A percentile compares a stretch with the other conserved stretches of the same genome.
Evolutionary conservation across 352 stramenopile genomes (phyloP).

Genomic region (Plasmopara muralis): DNA sequence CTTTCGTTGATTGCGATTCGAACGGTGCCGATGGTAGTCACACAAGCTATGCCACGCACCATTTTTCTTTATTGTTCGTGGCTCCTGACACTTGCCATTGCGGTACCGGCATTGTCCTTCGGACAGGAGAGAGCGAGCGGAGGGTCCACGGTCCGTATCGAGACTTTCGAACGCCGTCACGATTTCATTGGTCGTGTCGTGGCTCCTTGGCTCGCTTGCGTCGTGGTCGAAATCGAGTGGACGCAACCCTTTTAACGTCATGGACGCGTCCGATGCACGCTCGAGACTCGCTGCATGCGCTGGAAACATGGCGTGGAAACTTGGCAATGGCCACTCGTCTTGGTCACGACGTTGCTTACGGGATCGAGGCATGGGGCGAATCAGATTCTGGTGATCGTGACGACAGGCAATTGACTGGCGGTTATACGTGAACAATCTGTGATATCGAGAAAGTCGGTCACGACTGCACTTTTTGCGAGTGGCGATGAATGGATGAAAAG

Average conservation of each 20-base stretch:
- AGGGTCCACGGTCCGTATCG: slow-evolving; percentile 8
- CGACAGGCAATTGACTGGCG: too few species aligned
- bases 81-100: slow-evolving; percentile 40
- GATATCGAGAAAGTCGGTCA: too few species aligned
- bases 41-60: slow-evolving; percentile 57
- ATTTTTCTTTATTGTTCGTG: slow-evolving; percentile 62
- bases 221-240: slow-evolving; percentile 8
- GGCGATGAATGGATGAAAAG: too few species aligned
- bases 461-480: too few species aligned
- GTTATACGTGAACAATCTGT: too few species aligned
- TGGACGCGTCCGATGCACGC: slow-evolving; percentile 16
- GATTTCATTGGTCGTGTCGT: slow-evolving; percentile 29
- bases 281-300: slow-evolving; percentile 1
- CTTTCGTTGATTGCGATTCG: slow-evolving; percentile 47
- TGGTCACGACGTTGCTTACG: slow-evolving; percentile 10
- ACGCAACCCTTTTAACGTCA: slow-evolving; percentile 20
- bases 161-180: slow-evolving; percentile 25
- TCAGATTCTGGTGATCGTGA: too few species aligned
- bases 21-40: slow-evolving; percentile 50
- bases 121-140: not conserved
- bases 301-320: slow-evolving; percentile 19
- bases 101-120: slow-evolving; percentile 43
- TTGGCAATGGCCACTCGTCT: slow-evolving; percentile 14
- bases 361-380: too few species aligned
- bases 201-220: not conserved